Conservation (phyloP, 352 stramenopile genomes). For the Phytopythium cucurbitacearum region DNA sequence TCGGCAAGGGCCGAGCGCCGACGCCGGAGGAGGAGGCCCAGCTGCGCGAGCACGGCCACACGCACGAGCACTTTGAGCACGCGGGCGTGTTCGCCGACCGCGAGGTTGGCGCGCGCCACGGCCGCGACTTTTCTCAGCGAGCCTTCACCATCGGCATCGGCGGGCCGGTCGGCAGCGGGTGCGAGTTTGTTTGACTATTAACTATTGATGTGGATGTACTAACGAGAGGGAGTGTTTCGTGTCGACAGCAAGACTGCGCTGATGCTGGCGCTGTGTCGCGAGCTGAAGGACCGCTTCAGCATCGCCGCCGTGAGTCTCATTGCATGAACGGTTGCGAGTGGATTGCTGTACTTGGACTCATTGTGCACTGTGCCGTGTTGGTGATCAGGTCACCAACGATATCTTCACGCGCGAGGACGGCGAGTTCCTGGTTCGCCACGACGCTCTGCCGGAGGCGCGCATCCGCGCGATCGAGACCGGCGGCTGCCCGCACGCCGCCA, state of each 20-base stretch:
- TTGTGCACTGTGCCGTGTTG: not conserved
- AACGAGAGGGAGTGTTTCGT: not conserved
- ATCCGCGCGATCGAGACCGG: conserved; percentile 97
- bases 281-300: conserved; percentile 77
- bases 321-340: not conserved
- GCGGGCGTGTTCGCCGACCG: conserved; percentile 68
- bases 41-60: conserved; percentile 82
- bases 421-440: conserved; percentile 95
- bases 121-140: conserved; percentile 78
- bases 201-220: not conserved
- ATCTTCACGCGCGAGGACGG: conserved; percentile 99
- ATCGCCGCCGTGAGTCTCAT: conserved; percentile 71
- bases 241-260: conserved; percentile 91
- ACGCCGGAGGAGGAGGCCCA: conserved; percentile 75
- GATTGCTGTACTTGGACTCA: not conserved
- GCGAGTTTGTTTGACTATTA: conserved; percentile 1
- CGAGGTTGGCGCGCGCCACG: conserved; percentile 29
- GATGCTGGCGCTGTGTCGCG: conserved; percentile 90
- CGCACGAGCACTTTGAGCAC: conserved; percentile 86
- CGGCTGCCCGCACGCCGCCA: conserved; percentile 96
- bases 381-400: conserved; percentile 94
- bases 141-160: conserved; percentile 96
- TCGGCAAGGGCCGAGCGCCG: conserved; percentile 49
- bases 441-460: conserved; percentile 85
- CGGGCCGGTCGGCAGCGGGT: conserved; percentile 91